A percentile compares a stretch with the other conserved stretches of the same genome.
Conservation (phyloP, 2,329 filamentous ascomycete genomes). For the Paracoccidioides lutzii region DNA sequence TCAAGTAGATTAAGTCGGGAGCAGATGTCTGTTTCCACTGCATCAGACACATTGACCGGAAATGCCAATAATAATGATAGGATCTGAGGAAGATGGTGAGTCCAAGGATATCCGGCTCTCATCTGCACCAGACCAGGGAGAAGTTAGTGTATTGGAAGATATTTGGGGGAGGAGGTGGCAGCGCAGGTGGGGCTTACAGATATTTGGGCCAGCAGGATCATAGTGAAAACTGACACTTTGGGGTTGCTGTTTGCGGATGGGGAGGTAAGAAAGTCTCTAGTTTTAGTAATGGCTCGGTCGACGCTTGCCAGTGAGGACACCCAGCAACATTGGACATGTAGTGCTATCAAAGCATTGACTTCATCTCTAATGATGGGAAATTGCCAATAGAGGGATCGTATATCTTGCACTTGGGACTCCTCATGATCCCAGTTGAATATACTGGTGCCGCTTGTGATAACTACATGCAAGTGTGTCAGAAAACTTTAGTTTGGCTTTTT, state of each 20-base stretch:
- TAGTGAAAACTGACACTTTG: background rate
- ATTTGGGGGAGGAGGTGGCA: background rate
- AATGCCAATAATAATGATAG: background rate
- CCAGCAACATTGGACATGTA: background rate
- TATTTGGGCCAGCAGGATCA: background rate
- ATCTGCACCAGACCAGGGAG: background rate
- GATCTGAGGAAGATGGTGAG: background rate
- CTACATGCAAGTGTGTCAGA: background rate
- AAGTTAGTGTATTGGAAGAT: background rate
- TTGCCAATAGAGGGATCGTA: background rate
- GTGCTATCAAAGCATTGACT: background rate
- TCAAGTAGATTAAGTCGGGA: background rate
- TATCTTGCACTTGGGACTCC: background rate
- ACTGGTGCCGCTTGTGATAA: background rate
- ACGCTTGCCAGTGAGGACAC: background rate
- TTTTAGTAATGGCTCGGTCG: background rate
- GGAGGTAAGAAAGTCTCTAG: background rate
- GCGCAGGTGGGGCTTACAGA: background rate
- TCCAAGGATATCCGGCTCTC: background rate
- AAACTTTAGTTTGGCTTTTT: background rate
- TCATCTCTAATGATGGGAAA: background rate
- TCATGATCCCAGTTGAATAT: background rate
- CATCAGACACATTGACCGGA: background rate
- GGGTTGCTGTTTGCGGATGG: background rate
- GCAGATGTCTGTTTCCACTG: background rate